Conservation (phyloP, 2,329 filamentous ascomycete genomes). For the Bipolaris cookei region DNA sequence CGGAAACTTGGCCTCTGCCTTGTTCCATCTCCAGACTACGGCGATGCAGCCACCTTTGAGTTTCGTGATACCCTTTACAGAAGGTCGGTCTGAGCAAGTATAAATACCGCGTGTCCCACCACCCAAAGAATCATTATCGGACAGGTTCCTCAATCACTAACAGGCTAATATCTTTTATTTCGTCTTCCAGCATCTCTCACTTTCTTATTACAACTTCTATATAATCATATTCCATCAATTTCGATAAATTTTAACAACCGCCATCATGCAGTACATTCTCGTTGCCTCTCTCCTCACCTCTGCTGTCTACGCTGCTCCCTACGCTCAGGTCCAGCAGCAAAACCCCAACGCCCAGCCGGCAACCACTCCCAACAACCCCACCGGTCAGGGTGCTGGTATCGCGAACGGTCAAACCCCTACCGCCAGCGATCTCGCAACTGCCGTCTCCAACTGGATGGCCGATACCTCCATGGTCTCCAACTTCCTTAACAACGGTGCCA, state of each 20-base stretch:
- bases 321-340: slow-evolving; percentile 27
- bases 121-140: slow-evolving; percentile 25
- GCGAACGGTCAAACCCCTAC: slow-evolving; percentile 37
- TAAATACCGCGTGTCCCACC: slow-evolving; percentile 30
- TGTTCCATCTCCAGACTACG: slow-evolving; percentile 19
- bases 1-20: slow-evolving; percentile 3
- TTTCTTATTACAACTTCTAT: slow-evolving; percentile 8
- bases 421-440: slow-evolving; percentile 40
- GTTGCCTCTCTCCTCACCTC: slow-evolving; percentile 43
- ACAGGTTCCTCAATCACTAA: slow-evolving; percentile 40
- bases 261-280: slow-evolving; percentile 48
- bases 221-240: slow-evolving; percentile 19
- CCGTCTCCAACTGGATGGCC: slow-evolving; percentile 47
- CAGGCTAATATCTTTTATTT: slow-evolving; percentile 31
- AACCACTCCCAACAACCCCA: slow-evolving; percentile 10
- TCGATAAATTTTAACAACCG: slow-evolving; percentile 28
- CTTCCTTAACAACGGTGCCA: slow-evolving; percentile 45
- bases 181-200: slow-evolving; percentile 26
- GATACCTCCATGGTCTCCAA: slow-evolving; percentile 49
- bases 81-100: slow-evolving; percentile 15
- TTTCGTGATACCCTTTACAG: slow-evolving; percentile 15
- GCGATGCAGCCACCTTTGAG: slow-evolving; percentile 9
- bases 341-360: slow-evolving; percentile 6
- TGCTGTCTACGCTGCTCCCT: slow-evolving; percentile 41
- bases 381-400: slow-evolving; percentile 26